A percentile compares a stretch with the other conserved stretches of the same genome.
Evolutionary conservation across 2,329 filamentous ascomycete species (phyloP).

Genomic region (Xylaria sp.): DNA sequence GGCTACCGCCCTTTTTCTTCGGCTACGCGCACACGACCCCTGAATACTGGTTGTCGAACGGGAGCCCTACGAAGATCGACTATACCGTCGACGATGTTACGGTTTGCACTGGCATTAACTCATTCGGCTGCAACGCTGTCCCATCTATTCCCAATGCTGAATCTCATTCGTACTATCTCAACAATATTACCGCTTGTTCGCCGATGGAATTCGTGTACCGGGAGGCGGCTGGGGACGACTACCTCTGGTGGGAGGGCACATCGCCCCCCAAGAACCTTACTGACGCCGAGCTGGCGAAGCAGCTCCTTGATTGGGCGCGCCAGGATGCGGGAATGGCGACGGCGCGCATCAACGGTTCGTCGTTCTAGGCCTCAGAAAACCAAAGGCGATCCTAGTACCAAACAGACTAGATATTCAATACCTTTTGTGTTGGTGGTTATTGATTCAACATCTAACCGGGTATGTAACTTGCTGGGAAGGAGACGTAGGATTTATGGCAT

Average conservation of each 20-base stretch:
- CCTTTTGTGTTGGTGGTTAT: too few species aligned
- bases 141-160: constrained; percentile 48
- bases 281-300: constrained; percentile 43
- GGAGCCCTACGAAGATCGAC: constrained; percentile 48
- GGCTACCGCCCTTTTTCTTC: constrained; percentile 70
- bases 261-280: constrained; percentile 36
- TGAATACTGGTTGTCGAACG: constrained; percentile 71
- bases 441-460: too few species aligned
- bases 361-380: too few species aligned
- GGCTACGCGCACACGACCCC: constrained; percentile 75
- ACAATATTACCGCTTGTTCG: constrained; percentile 55
- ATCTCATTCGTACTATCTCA: constrained; percentile 64
- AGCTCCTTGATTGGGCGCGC: constrained; percentile 43
- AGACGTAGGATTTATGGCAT: too few species aligned
- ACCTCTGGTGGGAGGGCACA: constrained; percentile 40
- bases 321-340: constrained; percentile 39
- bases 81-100: constrained; percentile 56
- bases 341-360: too few species aligned
- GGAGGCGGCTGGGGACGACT: constrained; percentile 28
- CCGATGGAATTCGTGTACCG: constrained; percentile 43
- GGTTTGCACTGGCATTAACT: constrained; percentile 62
- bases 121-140: constrained; percentile 60
- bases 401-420: too few species aligned
- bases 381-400: too few species aligned
- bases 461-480: too few species aligned